Evolutionary conservation across 2,329 filamentous ascomycete species (phyloP).

Genomic region (Pseudocercospora crystallina): DNA sequence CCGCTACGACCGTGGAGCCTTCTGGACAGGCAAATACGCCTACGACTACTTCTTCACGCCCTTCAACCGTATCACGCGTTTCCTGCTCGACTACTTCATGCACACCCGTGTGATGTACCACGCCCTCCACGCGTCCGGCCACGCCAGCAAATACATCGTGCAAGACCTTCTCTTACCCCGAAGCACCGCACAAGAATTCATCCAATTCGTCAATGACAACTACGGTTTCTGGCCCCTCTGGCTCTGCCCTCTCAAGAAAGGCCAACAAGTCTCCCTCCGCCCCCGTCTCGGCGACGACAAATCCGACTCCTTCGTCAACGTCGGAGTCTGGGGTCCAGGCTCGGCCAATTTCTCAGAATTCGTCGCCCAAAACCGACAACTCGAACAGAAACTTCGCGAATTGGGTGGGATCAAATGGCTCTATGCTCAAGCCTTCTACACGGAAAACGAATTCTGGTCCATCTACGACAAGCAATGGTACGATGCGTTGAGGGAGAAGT

Average conservation of each 20-base stretch:
- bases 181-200: slow-evolving; percentile 51
- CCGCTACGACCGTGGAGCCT: slow-evolving; percentile 63
- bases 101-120: slow-evolving; percentile 63
- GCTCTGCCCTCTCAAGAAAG: slow-evolving; percentile 53
- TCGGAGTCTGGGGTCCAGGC: slow-evolving; percentile 78
- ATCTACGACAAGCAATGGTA: slow-evolving; percentile 64
- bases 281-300: slow-evolving; percentile 14
- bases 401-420: slow-evolving; percentile 82
- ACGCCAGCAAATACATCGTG: slow-evolving; percentile 58
- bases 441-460: slow-evolving; percentile 68
- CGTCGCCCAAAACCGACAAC: slow-evolving; percentile 65
- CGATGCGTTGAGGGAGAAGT: slow-evolving; percentile 61
- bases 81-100: slow-evolving; percentile 60
- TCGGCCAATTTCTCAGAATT: slow-evolving; percentile 58
- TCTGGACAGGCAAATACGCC: slow-evolving; percentile 63
- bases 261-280: slow-evolving; percentile 19
- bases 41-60: slow-evolving; percentile 62
- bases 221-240: slow-evolving; percentile 58
- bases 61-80: slow-evolving; percentile 59
- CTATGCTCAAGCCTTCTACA: slow-evolving; percentile 83
- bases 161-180: slow-evolving; percentile 64
- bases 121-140: slow-evolving; percentile 58
- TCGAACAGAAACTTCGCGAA: slow-evolving; percentile 68
- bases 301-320: slow-evolving; percentile 46
- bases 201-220: slow-evolving; percentile 51